These are phyloP conservation scores for Chytriomyces confervae DNA, from an alignment of 192 early-diverging fungal genomes.

Conservation along the genomic window DNA sequence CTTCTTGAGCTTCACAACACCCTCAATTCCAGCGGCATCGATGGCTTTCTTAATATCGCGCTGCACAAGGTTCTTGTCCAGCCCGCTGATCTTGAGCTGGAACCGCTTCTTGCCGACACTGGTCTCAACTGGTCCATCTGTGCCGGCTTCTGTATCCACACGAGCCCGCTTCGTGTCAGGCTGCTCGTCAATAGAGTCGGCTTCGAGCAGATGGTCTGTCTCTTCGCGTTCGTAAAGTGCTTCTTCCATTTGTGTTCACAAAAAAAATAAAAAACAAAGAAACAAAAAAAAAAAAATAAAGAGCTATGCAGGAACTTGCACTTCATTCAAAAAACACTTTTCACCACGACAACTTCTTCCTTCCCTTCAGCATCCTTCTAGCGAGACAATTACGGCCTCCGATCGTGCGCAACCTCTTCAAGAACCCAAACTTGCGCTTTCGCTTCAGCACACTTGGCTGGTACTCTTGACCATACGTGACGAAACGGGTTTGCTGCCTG, in stretches of 20 bases:
- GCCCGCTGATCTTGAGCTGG: slow-evolving; percentile 16
- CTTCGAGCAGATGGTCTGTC: slow-evolving; percentile 10
- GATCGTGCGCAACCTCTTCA: slow-evolving; percentile 77
- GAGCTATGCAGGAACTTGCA: neutral
- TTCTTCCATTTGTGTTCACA: slow-evolving; percentile 2
- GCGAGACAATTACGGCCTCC: slow-evolving; percentile 77
- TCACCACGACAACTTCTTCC: slow-evolving; percentile 73
- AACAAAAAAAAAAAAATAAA: neutral
- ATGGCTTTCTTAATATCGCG: slow-evolving; percentile 35
- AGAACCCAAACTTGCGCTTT: slow-evolving; percentile 92
- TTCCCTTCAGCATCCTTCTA: slow-evolving; percentile 84
- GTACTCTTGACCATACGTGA: slow-evolving; percentile 88
- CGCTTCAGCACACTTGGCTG: slow-evolving; percentile 90
- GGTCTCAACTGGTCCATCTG: neutral
- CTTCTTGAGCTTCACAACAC: slow-evolving; percentile 33
- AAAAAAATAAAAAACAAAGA: neutral
- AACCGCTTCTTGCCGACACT: slow-evolving; percentile 3
- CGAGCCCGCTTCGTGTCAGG: slow-evolving; percentile 9
- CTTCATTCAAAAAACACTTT: neutral
- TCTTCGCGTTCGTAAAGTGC: slow-evolving; percentile 9
- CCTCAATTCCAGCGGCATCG: slow-evolving; percentile 1
- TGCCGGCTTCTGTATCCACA: slow-evolving; percentile 1
- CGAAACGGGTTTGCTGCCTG: slow-evolving; percentile 70
- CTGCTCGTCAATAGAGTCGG: neutral
- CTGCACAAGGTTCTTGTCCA: slow-evolving; percentile 17